A percentile compares a stretch with the other conserved stretches of the same genome.
Evolutionary conservation across 257 asterid species (phyloP).

Genomic region (Capsicum baccatum): DNA sequence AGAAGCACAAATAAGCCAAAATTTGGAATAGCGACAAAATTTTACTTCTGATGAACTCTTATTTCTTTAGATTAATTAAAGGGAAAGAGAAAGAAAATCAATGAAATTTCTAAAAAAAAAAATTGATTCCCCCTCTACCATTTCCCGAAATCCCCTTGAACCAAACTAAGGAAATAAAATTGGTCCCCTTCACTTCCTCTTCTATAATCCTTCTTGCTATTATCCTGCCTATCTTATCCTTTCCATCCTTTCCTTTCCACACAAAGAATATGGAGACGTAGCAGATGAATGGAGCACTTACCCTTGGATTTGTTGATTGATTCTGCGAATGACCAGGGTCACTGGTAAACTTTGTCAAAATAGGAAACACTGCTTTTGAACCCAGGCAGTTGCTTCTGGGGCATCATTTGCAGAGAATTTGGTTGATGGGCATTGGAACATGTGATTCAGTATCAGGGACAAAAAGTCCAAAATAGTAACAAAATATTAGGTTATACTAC

Average conservation of each 20-base stretch:
- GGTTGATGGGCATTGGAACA: neutral
- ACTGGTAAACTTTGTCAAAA: neutral
- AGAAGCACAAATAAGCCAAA: neutral
- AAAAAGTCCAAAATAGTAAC: neutral
- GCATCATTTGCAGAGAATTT: slow-evolving; percentile 17
- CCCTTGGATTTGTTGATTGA: neutral
- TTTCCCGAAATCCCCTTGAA: neutral
- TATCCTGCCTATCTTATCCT: neutral
- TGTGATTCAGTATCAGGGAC: neutral
- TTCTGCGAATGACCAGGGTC: slow-evolving; percentile 13
- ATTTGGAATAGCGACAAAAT: neutral
- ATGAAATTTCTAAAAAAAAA: neutral
- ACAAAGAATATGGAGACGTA: neutral
- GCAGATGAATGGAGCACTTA: neutral
- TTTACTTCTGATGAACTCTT: neutral
- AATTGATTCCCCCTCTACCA: too few species aligned
- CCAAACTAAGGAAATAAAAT: neutral
- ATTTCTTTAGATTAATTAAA: neutral
- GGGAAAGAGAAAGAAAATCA: neutral
- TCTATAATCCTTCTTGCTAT: neutral
- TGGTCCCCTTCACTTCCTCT: slow-evolving; percentile 13
- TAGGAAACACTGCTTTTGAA: neutral
- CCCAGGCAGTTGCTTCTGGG: neutral
- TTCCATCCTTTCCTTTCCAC: neutral
- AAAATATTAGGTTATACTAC: neutral